Evolutionary conservation across 495 filamentous ascomycete genomes (phyloP), one percentile per base, ranked within the genome.

Genomic region (Chaetomium fimeti): DNA sequence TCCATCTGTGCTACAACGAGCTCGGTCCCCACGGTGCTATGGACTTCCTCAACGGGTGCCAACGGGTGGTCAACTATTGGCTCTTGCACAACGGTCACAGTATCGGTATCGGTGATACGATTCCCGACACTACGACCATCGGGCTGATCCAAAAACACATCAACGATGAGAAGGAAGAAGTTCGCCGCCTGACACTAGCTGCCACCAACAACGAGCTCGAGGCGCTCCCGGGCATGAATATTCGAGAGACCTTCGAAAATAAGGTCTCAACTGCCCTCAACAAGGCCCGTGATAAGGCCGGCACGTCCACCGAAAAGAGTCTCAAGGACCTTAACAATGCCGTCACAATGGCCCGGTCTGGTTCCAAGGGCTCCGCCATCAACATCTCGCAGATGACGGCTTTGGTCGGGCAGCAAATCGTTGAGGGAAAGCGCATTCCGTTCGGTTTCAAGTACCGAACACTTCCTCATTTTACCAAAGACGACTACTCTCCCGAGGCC

Each of bases 351-450:
- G 92, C 94, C 64, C 83, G 86, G 29, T 96, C 93, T 65, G 94
- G 94, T 68, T 98, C 95, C 63, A 99, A 99, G 81, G 94, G 94
- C 68, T 96, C 94, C 6, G 91, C 91, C 4, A 98, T 98, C 79
- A 99, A 99, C 74, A 98, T 99, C 68, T 97, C 95, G 20, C 94
- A 99, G 76, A 99, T 99, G 94, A 93, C 92, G 55, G 93, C 95
- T 15, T 82, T 97, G 57, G 94, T 99, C 24, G 94, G 94, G 57
- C 94, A 99, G 68, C 94, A 99, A 73, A 94, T 92, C 38, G 92
- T 99, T 18, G 94, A 99, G 75, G 94, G 94, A 68, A 97, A 97
- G 79, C 93, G 94, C 80, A 97, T 99, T 81, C 94, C 95, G 0
- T 99, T 99, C 73, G 94, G 94, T 32, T 99, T 99, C 86, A 97